These are phyloP conservation scores for Pseudisothecium myosuroides DNA, from an alignment of 225 moss, liverwort and hornwort genomes.

Conservation along the genomic window DNA sequence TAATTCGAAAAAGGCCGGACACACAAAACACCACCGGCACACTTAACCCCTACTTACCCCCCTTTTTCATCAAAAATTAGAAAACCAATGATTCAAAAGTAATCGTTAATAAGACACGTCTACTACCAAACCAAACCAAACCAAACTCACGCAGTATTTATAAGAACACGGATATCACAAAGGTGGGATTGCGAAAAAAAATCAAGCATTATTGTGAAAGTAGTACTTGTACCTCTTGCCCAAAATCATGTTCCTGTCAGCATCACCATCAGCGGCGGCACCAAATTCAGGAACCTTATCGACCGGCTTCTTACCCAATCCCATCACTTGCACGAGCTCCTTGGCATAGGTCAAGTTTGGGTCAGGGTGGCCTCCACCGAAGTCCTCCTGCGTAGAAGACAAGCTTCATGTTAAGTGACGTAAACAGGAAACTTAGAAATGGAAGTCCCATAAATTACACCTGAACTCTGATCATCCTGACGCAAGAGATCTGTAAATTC, in stretches of 20 bases:
- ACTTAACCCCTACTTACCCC: neutral
- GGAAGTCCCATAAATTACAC: neutral
- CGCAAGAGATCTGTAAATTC: neutral
- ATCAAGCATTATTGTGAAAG: neutral
- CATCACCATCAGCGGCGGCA: slow-evolving; percentile 92
- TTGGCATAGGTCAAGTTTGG: slow-evolving; percentile 96
- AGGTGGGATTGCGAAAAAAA: neutral
- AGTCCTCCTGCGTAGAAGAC: slow-evolving; percentile 55
- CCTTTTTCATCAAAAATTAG: neutral
- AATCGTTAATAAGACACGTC: neutral
- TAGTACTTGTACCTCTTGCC: slow-evolving; percentile 54
- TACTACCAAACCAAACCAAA: neutral
- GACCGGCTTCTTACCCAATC: slow-evolving; percentile 55
- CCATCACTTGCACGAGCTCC: slow-evolving; percentile 80
- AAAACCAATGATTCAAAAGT: neutral
- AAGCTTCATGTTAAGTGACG: neutral
- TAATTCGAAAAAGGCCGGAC: neutral
- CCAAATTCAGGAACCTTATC: slow-evolving; percentile 80
- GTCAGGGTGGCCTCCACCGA: slow-evolving; percentile 97
- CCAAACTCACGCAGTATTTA: neutral
- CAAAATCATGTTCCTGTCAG: slow-evolving; percentile 87
- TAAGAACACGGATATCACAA: neutral
- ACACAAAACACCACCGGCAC: neutral
- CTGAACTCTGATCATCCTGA: neutral
- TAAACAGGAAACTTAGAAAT: neutral